Evolutionary conservation across 495 filamentous ascomycete genomes (phyloP).

Genomic region (Hypoxylon perforatum): DNA sequence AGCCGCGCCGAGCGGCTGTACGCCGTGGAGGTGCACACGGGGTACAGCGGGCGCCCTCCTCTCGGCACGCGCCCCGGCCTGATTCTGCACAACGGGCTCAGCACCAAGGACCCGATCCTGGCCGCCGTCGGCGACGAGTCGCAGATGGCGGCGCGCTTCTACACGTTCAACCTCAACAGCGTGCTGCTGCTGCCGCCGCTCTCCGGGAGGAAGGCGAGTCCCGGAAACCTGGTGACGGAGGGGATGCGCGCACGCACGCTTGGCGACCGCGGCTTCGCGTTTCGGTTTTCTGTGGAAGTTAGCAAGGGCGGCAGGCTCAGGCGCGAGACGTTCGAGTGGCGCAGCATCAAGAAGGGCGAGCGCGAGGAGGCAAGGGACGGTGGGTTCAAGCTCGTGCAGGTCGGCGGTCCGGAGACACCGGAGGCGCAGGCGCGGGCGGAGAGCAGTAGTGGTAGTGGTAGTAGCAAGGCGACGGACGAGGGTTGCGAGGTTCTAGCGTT

Average conservation of each 20-base stretch:
- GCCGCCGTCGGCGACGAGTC: constrained; percentile 15
- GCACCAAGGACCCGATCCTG: constrained; percentile 16
- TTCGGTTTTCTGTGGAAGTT: constrained; percentile 16
- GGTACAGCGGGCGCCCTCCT: constrained; percentile 4
- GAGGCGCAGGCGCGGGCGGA: not conserved
- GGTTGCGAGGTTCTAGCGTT: constrained; percentile 6
- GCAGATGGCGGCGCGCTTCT: not conserved
- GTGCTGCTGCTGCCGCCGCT: constrained; percentile 7
- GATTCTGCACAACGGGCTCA: constrained; percentile 15
- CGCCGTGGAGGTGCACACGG: constrained; percentile 12
- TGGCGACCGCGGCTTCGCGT: not conserved
- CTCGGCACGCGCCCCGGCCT: constrained; percentile 4
- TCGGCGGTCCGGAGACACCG: not conserved
- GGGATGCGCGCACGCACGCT: constrained; percentile 4
- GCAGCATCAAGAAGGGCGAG: constrained; percentile 6
- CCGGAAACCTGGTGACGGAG: not conserved
- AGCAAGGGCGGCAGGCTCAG: not conserved
- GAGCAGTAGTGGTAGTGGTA: not conserved
- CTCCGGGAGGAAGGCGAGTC: not conserved
- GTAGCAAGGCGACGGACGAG: not conserved
- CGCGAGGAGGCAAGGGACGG: not conserved
- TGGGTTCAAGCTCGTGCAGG: constrained; percentile 13
- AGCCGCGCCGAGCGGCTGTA: constrained; percentile 5
- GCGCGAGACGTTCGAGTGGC: constrained; percentile 22
- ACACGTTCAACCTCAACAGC: not conserved